Evolutionary conservation across 2,329 filamentous ascomycete species (phyloP).

Genomic region (Lachnellula hyalina): DNA sequence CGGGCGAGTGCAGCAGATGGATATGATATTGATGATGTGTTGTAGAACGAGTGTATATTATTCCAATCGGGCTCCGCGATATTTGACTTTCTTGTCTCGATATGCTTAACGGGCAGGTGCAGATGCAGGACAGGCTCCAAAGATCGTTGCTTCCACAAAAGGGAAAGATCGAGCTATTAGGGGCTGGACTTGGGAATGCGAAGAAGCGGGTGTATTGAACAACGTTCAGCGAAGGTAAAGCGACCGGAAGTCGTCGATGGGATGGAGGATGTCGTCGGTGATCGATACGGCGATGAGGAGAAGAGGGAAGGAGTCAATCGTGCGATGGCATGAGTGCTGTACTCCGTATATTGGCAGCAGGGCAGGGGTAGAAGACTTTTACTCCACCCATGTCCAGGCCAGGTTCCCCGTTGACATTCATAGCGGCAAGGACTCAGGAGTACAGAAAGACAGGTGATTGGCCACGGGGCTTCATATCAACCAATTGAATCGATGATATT

Average conservation of each 20-base stretch:
- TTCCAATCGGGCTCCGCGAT: not conserved
- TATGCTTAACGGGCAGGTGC: not conserved
- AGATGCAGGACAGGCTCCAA: not conserved
- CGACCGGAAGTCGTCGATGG: not conserved
- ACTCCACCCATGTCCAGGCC: not conserved
- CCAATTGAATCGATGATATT: not conserved
- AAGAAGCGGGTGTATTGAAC: constrained; percentile 12
- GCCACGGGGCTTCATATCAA: not conserved
- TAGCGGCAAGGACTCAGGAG: not conserved
- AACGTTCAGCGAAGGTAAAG: constrained; percentile 6
- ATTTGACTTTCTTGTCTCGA: not conserved
- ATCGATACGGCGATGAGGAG: not conserved
- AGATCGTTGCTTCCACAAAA: not conserved
- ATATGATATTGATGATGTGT: not conserved
- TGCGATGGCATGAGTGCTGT: not conserved
- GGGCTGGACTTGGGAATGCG: not conserved
- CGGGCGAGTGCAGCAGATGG: not conserved
- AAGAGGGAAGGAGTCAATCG: not conserved
- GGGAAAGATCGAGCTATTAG: not conserved
- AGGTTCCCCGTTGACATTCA: not conserved
- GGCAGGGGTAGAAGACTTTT: not conserved
- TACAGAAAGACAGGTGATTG: not conserved
- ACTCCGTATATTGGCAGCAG: not conserved
- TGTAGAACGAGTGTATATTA: not conserved
- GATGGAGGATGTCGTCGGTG: not conserved